phyloP scores from a whole-genome alignment of 2,329 filamentous ascomycete genomes.

The Sporothrix schenckii region DNA sequence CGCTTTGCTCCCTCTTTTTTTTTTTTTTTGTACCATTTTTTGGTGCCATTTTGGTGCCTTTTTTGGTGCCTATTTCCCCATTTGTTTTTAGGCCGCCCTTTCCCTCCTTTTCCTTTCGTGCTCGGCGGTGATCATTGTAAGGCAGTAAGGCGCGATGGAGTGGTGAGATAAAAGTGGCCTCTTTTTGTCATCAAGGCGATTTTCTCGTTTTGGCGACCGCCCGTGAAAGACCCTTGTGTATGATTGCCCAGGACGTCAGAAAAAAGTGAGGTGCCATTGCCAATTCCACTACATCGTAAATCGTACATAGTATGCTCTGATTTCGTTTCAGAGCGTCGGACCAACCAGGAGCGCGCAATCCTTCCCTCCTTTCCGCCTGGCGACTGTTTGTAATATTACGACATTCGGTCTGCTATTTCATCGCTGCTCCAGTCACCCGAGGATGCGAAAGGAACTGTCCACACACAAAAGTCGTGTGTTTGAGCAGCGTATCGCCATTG shows the following conservation, averaged over 20 bases:
- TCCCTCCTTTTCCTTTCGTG: slow-evolving; percentile 10
- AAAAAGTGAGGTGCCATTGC: not conserved
- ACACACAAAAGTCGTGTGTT: slow-evolving; percentile 26
- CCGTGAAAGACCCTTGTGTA: not conserved
- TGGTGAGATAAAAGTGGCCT: slow-evolving; percentile 7
- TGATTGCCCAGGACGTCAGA: too few species aligned
- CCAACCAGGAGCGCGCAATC: slow-evolving; percentile 10
- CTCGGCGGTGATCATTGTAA: slow-evolving; percentile 17
- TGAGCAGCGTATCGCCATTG: slow-evolving; percentile 34
- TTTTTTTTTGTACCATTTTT: not conserved
- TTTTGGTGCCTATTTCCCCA: not conserved
- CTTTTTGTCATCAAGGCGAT: not conserved
- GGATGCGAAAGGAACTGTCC: too few species aligned
- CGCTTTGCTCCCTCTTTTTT: not conserved
- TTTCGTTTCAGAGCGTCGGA: slow-evolving; percentile 18
- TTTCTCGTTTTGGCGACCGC: not conserved
- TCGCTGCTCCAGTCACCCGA: not conserved
- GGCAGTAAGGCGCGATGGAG: slow-evolving; percentile 6
- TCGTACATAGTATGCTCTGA: not conserved
- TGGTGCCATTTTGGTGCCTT: too few species aligned
- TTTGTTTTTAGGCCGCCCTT: not conserved
- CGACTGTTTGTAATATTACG: not conserved
- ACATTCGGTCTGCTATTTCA: not conserved
- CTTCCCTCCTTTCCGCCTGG: slow-evolving; percentile 5
- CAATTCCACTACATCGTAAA: not conserved